Evolutionary conservation across 2,329 filamentous ascomycete species (phyloP).

Genomic region (Paecilomyces niveus): DNA sequence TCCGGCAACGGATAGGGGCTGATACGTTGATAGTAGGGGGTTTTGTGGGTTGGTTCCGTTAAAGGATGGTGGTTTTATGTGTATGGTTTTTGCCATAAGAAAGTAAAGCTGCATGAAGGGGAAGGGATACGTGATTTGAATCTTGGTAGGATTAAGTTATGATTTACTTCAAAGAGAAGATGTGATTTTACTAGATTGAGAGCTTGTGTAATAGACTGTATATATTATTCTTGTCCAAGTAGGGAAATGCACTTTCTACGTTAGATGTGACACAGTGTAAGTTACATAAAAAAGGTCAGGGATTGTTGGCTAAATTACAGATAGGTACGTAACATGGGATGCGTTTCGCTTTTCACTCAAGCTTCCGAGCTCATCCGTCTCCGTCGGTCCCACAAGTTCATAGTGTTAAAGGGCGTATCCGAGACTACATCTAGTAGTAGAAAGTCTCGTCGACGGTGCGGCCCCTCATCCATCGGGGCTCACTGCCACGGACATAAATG

Average conservation of each 20-base stretch:
- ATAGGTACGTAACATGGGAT: not conserved
- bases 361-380: not conserved
- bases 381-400: not conserved
- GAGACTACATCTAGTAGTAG: slow-evolving; percentile 52
- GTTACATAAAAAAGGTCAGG: not conserved
- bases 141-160: too few species aligned
- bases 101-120: too few species aligned
- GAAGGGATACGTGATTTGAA: too few species aligned
- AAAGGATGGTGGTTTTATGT: too few species aligned
- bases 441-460: slow-evolving; percentile 88
- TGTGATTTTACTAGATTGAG: too few species aligned
- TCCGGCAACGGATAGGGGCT: too few species aligned
- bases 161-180: too few species aligned
- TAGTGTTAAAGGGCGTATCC: not conserved
- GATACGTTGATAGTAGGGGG: too few species aligned
- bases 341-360: not conserved
- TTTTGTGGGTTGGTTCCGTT: too few species aligned
- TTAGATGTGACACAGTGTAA: not conserved
- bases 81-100: too few species aligned
- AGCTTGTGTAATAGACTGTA: too few species aligned
- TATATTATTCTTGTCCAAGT: not conserved
- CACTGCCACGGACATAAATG: slow-evolving; percentile 83
- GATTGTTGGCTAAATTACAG: slow-evolving; percentile 1
- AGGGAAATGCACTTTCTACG: not conserved
- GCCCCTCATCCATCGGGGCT: slow-evolving; percentile 82